Conservation (phyloP, 208 protist genomes). For the Hexamita inflata region DNA sequence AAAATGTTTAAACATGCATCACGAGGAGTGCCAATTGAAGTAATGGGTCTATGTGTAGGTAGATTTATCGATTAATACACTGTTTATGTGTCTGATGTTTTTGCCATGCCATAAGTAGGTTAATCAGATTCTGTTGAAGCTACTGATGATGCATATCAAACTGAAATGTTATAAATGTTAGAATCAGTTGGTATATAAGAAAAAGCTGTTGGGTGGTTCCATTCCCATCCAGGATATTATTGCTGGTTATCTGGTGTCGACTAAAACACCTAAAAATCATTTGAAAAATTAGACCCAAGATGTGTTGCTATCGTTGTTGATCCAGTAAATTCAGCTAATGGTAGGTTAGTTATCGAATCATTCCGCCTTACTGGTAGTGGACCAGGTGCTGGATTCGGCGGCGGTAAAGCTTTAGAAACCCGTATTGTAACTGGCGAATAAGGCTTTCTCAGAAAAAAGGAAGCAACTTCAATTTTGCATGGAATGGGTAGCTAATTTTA, state of each 20-base stretch:
- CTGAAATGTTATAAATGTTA: slow-evolving; percentile 98
- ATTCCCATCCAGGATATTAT: slow-evolving; percentile 98
- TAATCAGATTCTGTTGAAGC: slow-evolving; percentile 94
- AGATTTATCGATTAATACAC: slow-evolving; percentile 99
- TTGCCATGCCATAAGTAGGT: slow-evolving; percentile 57
- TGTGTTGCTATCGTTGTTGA: slow-evolving; percentile 98
- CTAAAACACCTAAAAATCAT: slow-evolving; percentile 44
- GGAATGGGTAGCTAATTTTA: slow-evolving; percentile 97
- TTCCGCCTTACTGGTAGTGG: slow-evolving; percentile 97
- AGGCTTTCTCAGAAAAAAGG: slow-evolving; percentile 89
- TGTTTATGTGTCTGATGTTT: slow-evolving; percentile 58
- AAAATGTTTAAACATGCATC: slow-evolving; percentile 98
- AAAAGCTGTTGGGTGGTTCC: slow-evolving; percentile 99
- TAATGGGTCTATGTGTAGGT: slow-evolving; percentile 99
- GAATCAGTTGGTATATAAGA: slow-evolving; percentile 84
- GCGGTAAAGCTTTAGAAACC: slow-evolving; percentile 43
- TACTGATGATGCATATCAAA: slow-evolving; percentile 97
- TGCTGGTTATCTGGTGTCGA: slow-evolving; percentile 89
- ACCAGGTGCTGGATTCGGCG: slow-evolving; percentile 44
- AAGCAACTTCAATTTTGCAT: slow-evolving; percentile 73
- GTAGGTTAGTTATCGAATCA: slow-evolving; percentile 99
- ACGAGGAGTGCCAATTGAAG: slow-evolving; percentile 96
- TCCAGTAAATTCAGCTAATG: slow-evolving; percentile 96
- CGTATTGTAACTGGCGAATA: slow-evolving; percentile 96
- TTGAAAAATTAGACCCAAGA: slow-evolving; percentile 84